These are phyloP conservation scores for Dictyostelium capitatum DNA, from an alignment of 78 protist genomes.

Conservation along the genomic window DNA sequence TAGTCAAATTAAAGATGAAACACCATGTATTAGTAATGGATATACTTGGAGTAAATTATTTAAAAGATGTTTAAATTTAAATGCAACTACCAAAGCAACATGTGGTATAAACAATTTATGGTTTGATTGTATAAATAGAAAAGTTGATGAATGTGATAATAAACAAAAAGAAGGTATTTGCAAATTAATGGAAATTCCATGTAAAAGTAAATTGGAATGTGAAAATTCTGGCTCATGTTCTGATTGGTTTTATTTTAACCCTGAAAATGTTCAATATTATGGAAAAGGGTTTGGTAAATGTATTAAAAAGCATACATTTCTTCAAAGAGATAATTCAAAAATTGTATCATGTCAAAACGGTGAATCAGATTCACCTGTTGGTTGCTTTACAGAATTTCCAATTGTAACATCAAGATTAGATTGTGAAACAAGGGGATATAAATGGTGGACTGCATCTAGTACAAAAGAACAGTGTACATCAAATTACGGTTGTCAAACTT, in stretches of 20 bases:
- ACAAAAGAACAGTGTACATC: not conserved
- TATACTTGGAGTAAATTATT: not conserved
- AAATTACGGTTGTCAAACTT: not conserved
- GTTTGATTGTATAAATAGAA: not conserved
- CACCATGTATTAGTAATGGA: not conserved
- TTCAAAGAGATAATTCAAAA: not conserved
- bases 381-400: not conserved
- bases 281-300: constrained; percentile 1
- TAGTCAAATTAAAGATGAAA: not conserved
- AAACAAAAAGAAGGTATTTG: not conserved
- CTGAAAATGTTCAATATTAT: not conserved
- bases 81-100: not conserved
- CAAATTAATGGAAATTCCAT: not conserved
- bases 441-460: constrained; percentile 18
- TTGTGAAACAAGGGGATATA: not conserved
- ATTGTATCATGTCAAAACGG: not conserved
- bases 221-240: not conserved
- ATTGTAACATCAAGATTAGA: not conserved
- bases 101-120: not conserved
- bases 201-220: constrained; percentile 6
- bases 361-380: constrained; percentile 26
- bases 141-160: not conserved
- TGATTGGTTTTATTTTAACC: not conserved
- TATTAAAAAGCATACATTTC: not conserved
- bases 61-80: not conserved